Conservation (phyloP, 2,329 filamentous ascomycete species). For the Alternaria tenuissima region DNA sequence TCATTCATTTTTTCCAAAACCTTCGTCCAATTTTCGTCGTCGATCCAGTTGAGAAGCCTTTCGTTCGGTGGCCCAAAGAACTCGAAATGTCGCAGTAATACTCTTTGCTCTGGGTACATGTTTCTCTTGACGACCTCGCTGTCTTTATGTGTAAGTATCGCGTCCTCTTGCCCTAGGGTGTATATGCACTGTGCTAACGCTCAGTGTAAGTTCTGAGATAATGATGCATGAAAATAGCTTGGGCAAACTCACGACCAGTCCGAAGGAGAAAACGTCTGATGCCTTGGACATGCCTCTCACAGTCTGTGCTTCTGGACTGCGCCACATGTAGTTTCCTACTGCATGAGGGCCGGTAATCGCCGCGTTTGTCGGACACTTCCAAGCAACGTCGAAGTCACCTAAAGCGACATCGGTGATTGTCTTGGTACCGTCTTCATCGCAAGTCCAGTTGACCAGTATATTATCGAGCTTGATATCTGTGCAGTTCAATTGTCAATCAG, state of each 20-base stretch:
- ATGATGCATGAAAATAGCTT: slow-evolving; percentile 9
- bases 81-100: slow-evolving; percentile 44
- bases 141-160: slow-evolving; percentile 44
- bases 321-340: slow-evolving; percentile 53
- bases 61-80: slow-evolving; percentile 48
- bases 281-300: slow-evolving; percentile 45
- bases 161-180: slow-evolving; percentile 40
- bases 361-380: slow-evolving; percentile 40
- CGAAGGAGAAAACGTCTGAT: slow-evolving; percentile 52
- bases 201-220: slow-evolving; percentile 27
- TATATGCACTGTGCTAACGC: slow-evolving; percentile 47
- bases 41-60: slow-evolving; percentile 40
- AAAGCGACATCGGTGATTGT: slow-evolving; percentile 45
- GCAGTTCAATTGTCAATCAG: slow-evolving; percentile 30
- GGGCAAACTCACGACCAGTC: slow-evolving; percentile 47
- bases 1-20: slow-evolving; percentile 35
- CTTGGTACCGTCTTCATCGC: slow-evolving; percentile 43
- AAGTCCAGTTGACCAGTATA: slow-evolving; percentile 49
- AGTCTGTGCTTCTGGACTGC: slow-evolving; percentile 52
- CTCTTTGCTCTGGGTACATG: slow-evolving; percentile 45
- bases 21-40: slow-evolving; percentile 36
- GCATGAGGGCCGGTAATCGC: slow-evolving; percentile 35
- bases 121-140: slow-evolving; percentile 39
- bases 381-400: slow-evolving; percentile 51
- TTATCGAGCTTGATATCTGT: slow-evolving; percentile 56